Evolutionary conservation across 129 eudicot genomes (phyloP).

Genomic region (Centrapalus pauciflorus): DNA sequence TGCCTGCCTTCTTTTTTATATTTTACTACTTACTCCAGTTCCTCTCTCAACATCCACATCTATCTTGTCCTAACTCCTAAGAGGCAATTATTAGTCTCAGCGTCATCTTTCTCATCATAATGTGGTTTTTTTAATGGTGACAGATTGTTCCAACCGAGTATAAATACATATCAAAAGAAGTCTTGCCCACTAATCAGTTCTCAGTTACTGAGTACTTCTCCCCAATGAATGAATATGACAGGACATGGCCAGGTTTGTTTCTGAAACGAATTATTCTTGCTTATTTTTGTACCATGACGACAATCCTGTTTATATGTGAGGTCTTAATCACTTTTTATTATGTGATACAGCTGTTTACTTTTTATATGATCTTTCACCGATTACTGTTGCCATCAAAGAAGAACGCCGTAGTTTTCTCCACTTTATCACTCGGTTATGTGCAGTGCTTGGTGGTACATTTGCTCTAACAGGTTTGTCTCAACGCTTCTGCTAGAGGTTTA

Average conservation of each 20-base stretch:
- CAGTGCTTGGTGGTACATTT: conserved; percentile 96
- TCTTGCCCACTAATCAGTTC: conserved; percentile 91
- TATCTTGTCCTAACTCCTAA: no score
- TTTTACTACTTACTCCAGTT: not conserved
- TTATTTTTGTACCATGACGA: conserved; percentile 1
- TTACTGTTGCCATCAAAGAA: conserved; percentile 90
- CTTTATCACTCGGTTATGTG: conserved; percentile 95
- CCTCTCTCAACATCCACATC: not conserved
- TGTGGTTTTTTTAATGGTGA: not conserved
- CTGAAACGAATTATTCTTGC: not conserved
- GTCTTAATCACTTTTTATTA: not conserved
- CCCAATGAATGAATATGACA: conserved; percentile 69
- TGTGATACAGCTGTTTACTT: conserved; percentile 85
- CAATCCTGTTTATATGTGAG: not conserved
- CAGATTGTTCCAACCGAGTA: conserved; percentile 98
- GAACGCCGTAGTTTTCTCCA: conserved; percentile 97
- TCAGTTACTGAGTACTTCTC: conserved; percentile 96
- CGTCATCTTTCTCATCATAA: conserved; percentile 3
- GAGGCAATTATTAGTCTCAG: no score
- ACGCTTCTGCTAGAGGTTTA: conserved; percentile 13
- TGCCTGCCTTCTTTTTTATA: not conserved
- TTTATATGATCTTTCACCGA: conserved; percentile 93
- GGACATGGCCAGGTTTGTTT: conserved; percentile 96
- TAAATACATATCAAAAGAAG: conserved; percentile 79
- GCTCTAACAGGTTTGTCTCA: conserved; percentile 81